Base-by-base conservation (phyloP, 768 basidiomycete species). In the Multifurca ochricompacta region DNA sequence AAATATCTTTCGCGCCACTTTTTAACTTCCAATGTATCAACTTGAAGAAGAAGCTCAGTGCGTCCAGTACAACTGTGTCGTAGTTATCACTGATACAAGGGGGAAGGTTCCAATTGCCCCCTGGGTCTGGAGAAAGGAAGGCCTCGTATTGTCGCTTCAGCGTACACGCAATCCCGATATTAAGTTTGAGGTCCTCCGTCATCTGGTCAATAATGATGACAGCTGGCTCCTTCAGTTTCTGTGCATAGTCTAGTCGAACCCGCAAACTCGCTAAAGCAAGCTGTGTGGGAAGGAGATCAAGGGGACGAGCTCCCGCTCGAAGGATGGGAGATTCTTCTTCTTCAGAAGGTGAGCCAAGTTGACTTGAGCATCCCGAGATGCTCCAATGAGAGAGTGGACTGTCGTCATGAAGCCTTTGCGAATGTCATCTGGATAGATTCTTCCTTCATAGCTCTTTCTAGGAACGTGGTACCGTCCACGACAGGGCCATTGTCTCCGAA, bases 1-100 rank as follows among this genome's bases (percentile, higher is more conserved):
- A 89, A 44, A 94, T 91, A 18, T 87, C 88, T 67, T 91, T 92
- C 55, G 83, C 79, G 18, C 87, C 91, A 59, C 89, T 87, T 74
- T 95, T 95, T 48, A 99, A 76, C 68, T 97, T 95, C 89, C 87
- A 92, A 61, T 95, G 91, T 19, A 98, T 83, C 32, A 99, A 75
- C 65, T 80, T 86, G 77, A 99, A 99, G 71, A 98, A 94, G 65
- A 84, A 83, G 6, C 82, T 78, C 57, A 98, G 72, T 2, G 90
- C 89, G 58, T 94, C 87, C 53, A 95, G 74, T 51, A 99, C 84
- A 2, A 91, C 91, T 18, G 76, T 70, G 68, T 99, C 94, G 67
- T 96, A 99, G 62, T 91, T 90, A 46, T 85, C 83, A 62, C 82
- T 83, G 59, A 96, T 87, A 65, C 94, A 95, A 37, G 81, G 82